Evolutionary conservation across 163 green algal species (phyloP), one percentile per base, ranked within the genome.

Genomic region (Chlorella variabilis): DNA sequence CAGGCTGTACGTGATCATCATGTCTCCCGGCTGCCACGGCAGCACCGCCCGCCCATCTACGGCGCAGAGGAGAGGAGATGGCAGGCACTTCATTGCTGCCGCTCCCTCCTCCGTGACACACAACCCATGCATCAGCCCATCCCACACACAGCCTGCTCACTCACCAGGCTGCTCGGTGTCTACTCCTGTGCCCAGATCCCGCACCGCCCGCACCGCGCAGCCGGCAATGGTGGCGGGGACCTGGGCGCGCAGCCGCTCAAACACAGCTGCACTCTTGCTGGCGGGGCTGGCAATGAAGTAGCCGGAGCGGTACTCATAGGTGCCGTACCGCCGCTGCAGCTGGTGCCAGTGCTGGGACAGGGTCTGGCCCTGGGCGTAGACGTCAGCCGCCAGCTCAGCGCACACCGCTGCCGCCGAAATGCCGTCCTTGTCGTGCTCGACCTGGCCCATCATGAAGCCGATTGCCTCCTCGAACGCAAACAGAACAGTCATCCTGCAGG

Each of bases 281-380:
- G 91, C 86, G 2, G 74, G 80, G 66, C 93, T 83, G n/a, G 88
- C 79, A 23, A 94, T 78, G 76, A 92, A 93, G 88, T 95, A 96
- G 21, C 87, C 83, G 17, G 85, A 66, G 39, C 87, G 87, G 56
- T 86, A 89, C 41, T 90, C 85, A 76, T 87, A 90, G 23, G 45
- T 41, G 18, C 92, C 90, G 63, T 94, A 95, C 68, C 58, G 75
- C 54, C 86, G 70, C 45, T 85, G 84, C 31, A 93, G 83, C 17
- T 71, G 65, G 41, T 70, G 48, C 27, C 90, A 78, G 67, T 91
- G 89, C 68, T 77, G 27, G 7, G 58, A 41, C 66, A 93, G 81
- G 34, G 76, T 91, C 31, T 34, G 65, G 56, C 86, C 86, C 36
- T 67, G 49, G 15, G 69, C 39, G 71, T 92, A 89, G 66, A 91